Evolutionary conservation across 768 basidiomycete species (phyloP), one percentile per base, ranked within the genome.

Genomic region (Podaxis mareebaensis): DNA sequence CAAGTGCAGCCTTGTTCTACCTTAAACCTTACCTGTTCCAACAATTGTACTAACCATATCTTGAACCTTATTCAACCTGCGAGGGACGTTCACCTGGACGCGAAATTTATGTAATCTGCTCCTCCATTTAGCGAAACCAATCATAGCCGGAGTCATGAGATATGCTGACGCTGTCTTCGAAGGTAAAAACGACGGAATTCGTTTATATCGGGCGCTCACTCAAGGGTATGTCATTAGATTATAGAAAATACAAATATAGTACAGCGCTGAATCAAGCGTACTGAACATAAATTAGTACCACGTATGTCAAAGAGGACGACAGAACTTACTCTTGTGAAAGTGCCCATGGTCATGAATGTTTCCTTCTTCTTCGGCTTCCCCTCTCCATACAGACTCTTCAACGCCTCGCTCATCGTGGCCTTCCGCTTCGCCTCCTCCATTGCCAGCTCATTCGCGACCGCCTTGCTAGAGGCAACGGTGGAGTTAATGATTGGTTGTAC

Each of bases 281-380:
- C 70, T 71, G 44, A 17, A 42, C 8, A 24, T 40, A 28, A 12
- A 38, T 60, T 20, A 64, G 58, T 22, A 53, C 24, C 38, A 52
- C 1, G 20, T 33, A 33, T n/a, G 49, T 20, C 24, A 22, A 44
- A 55, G 42, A 55, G 24, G 17, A 38, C 17, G 22, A 44, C 53
- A 33, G 33, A 48, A 75, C 94, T 75, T 71, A 95, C 94, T 77
- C 95, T 85, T 8, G 91, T 96, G 68, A 96, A 97, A 12, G 95
- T 96, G 17, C 89, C 87, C 84, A 89, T 91, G 1, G 94, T 96
- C 84, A 93, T 93, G 68, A 95, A 96, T 5, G 92, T 95, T 76
- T 91, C 91, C 71, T 94, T 93, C 71, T 78, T 81, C 66, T 79
- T 78, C 56, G 81, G 67, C 53, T 64, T 76, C 15, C 85, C 83